These are phyloP conservation scores for Blepharisma stoltei DNA, from an alignment of 73 alveolate species.

Conservation along the genomic window DNA sequence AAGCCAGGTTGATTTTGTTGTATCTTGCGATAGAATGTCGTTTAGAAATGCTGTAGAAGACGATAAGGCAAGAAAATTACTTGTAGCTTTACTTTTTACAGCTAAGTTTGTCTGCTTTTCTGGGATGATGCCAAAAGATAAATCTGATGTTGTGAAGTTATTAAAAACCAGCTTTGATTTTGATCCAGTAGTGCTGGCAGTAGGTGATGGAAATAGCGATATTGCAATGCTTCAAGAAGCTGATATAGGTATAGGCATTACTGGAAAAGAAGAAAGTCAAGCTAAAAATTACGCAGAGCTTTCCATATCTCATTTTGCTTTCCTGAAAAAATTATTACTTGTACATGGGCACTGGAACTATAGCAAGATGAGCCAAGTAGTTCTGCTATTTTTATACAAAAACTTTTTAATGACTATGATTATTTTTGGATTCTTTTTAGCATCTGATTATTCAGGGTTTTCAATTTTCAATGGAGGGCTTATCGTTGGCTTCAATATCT, in stretches of 20 bases:
- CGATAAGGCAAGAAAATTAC: neutral
- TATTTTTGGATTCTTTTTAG: neutral
- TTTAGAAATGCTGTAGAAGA: neutral
- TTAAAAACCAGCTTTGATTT: neutral
- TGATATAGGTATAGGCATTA: conserved; percentile 13
- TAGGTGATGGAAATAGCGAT: conserved; percentile 22
- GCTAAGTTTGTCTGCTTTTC: neutral
- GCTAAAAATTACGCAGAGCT: conserved; percentile 9
- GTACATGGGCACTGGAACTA: neutral
- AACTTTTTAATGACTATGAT: neutral
- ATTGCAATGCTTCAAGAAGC: conserved; percentile 18
- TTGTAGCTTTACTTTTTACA: neutral
- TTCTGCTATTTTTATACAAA: neutral
- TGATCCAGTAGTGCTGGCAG: neutral
- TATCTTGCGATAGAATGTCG: conserved; percentile 32
- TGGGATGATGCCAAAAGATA: neutral
- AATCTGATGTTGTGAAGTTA: neutral
- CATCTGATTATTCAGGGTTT: neutral
- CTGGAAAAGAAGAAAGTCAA: neutral
- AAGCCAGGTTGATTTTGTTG: conserved; percentile 27
- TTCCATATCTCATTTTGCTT: neutral
- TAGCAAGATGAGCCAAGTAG: neutral
- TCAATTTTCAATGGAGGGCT: neutral
- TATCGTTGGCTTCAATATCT: neutral
- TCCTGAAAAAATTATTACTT: neutral